Conservation (phyloP, 768 basidiomycete genomes). For the Brasilioporus rufonigricans region DNA sequence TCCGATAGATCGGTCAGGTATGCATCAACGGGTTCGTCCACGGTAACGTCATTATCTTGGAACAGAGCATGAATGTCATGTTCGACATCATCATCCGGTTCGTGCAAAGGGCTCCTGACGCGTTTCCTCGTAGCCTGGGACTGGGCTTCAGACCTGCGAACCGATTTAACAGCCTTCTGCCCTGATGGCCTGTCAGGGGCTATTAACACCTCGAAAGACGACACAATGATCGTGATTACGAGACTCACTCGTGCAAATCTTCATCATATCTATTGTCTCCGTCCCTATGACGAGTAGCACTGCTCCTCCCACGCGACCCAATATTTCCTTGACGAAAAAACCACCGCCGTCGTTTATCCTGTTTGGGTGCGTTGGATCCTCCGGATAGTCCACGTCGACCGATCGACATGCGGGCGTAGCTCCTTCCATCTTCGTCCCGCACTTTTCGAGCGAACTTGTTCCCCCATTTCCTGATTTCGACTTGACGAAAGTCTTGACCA, state of each 20-base stretch:
- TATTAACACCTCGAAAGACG: slow-evolving; percentile 1
- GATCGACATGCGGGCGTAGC: slow-evolving; percentile 21
- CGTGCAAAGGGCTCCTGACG: not conserved
- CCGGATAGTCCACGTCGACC: slow-evolving; percentile 3
- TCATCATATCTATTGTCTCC: not conserved
- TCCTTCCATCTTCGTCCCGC: not conserved
- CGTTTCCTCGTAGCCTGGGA: slow-evolving; percentile 9
- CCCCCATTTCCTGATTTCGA: slow-evolving; percentile 3
- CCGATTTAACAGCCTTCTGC: slow-evolving; percentile 14
- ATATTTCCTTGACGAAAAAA: slow-evolving; percentile 13
- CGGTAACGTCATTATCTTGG: slow-evolving; percentile 3
- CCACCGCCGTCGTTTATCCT: slow-evolving; percentile 12
- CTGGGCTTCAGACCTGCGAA: slow-evolving; percentile 11
- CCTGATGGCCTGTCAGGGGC: slow-evolving; percentile 1
- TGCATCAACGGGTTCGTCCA: slow-evolving; percentile 1
- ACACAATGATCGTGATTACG: no score
- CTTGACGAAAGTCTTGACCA: not conserved
- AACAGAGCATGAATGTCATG: not conserved
- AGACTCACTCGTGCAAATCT: slow-evolving; percentile 8
- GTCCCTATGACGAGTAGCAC: not conserved
- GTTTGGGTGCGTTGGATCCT: not conserved
- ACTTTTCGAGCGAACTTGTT: slow-evolving; percentile 5
- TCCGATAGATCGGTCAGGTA: slow-evolving; percentile 7
- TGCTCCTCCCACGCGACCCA: not conserved
- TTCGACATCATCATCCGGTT: slow-evolving; percentile 3